Conservation (phyloP, 441 rosid genomes). For the Adansonia grandidieri region DNA sequence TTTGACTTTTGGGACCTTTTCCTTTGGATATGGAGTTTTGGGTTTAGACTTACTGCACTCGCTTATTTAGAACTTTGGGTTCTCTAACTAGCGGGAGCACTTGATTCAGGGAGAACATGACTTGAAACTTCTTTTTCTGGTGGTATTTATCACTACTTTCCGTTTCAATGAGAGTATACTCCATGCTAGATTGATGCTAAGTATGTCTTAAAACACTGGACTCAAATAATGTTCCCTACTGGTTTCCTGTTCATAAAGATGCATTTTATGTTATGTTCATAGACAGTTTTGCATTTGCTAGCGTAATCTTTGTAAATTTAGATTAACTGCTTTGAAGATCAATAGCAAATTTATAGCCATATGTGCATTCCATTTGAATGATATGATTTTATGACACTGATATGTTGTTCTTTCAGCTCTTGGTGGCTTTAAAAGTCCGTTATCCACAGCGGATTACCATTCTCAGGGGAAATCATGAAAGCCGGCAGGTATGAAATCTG, state of each 20-base stretch:
- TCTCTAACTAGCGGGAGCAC: not conserved
- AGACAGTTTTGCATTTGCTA: not conserved
- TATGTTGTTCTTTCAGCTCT: conserved; percentile 47
- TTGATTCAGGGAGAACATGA: not conserved
- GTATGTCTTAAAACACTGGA: not conserved
- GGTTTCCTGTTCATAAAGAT: conserved; percentile 14
- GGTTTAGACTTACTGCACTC: no score
- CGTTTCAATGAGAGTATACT: not conserved
- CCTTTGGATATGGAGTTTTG: no score
- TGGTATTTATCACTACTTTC: not conserved
- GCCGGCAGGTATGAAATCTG: conserved; percentile 59
- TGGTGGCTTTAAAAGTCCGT: conserved; percentile 74
- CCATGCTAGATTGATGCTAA: not conserved
- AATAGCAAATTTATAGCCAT: not conserved
- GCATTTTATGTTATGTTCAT: not conserved
- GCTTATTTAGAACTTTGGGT: conserved; percentile 5
- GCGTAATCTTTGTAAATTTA: not conserved
- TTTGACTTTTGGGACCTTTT: not conserved
- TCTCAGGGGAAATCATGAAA: conserved; percentile 83
- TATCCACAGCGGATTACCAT: conserved; percentile 75
- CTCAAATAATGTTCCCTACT: not conserved
- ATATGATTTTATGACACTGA: no score
- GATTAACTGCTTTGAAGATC: not conserved
- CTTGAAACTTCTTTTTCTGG: not conserved
- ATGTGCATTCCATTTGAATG: conserved; percentile 21